Percentiles rank a stretch among this genome's conserved stretches.
phyloP scores from a whole-genome alignment of 106 monocot species.

The Acanthochlamys bracteata region DNA sequence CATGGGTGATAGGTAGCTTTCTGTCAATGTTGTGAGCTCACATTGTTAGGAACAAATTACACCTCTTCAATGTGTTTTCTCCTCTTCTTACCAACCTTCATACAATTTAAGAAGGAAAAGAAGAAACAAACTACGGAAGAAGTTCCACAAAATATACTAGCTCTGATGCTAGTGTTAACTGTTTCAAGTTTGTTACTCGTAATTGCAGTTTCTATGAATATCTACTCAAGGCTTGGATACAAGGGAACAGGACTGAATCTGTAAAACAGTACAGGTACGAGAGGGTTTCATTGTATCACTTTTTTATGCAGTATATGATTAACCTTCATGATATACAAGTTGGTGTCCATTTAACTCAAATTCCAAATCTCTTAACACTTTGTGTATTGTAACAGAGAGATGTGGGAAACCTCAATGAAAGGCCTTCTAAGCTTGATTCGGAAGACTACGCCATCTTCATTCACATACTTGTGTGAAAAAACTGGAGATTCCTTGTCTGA shows the following conservation, averaged over 20 bases:
- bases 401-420: constrained; percentile 98
- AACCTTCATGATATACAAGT: neutral
- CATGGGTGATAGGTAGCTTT: constrained; percentile 80
- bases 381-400: constrained; percentile 41
- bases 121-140: neutral
- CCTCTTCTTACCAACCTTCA: no score
- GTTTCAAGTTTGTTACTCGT: neutral
- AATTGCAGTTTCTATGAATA: constrained; percentile 95
- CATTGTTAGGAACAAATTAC: no score
- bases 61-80: no score
- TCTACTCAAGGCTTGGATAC: constrained; percentile 92
- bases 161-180: neutral
- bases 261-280: constrained; percentile 86
- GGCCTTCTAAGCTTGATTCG: constrained; percentile 63
- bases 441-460: constrained; percentile 82
- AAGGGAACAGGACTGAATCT: constrained; percentile 87
- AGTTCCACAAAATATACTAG: neutral
- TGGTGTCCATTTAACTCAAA: neutral
- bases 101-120: no score
- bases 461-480: constrained; percentile 85
- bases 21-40: no score
- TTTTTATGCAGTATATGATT: neutral
- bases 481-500: constrained; percentile 61
- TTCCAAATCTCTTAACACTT: neutral
- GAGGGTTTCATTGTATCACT: neutral